Evolutionary conservation across 2,329 filamentous ascomycete species (phyloP).

Genomic region (Neofusicoccum laricinum): DNA sequence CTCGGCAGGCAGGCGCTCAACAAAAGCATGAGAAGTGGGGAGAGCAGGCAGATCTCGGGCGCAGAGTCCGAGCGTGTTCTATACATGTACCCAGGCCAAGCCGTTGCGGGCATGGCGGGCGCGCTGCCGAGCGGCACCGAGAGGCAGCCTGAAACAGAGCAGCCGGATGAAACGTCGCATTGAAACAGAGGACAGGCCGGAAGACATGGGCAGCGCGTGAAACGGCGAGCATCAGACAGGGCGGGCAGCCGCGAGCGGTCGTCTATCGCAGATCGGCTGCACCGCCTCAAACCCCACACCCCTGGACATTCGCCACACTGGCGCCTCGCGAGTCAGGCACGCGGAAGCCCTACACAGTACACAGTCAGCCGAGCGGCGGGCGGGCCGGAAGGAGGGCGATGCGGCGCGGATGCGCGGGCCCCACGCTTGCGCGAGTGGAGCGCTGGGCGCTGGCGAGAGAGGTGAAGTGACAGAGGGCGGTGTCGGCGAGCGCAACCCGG

Average conservation of each 20-base stretch:
- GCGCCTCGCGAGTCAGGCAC: not conserved
- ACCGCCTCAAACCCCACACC: constrained; percentile 14
- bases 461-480: not conserved
- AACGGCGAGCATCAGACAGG: not conserved
- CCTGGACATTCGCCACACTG: constrained; percentile 7
- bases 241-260: not conserved
- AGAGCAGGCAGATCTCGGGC: not conserved
- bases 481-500: not conserved
- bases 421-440: not conserved
- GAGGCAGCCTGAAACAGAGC: constrained; percentile 3
- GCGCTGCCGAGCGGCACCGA: not conserved
- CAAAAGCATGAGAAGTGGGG: not conserved
- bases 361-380: not conserved
- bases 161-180: constrained; percentile 10
- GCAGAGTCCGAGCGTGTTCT: not conserved
- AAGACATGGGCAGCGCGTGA: not conserved
- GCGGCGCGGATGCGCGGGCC: not conserved
- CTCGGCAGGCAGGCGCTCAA: not conserved
- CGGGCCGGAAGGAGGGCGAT: not conserved
- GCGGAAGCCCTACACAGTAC: not conserved
- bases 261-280: constrained; percentile 13
- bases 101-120: not conserved
- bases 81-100: constrained; percentile 5
- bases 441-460: not conserved
- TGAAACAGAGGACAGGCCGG: constrained; percentile 7